Percentiles rank a stretch among this genome's conserved stretches.
phyloP scores from a whole-genome alignment of 169 alveolate genomes.

The Plasmodium yoelii region DNA sequence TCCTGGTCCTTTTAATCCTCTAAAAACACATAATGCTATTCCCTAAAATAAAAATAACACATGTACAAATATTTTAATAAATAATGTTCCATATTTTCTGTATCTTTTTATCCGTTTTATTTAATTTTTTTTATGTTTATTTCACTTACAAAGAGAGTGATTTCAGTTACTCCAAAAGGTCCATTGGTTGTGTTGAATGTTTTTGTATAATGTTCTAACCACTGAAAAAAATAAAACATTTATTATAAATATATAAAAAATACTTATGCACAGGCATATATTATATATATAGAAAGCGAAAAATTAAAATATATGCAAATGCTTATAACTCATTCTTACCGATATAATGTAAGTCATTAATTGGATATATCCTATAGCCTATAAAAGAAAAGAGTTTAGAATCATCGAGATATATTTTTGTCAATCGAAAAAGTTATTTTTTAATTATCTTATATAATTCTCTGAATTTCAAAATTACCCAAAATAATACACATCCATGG shows the following conservation, averaged over 20 bases:
- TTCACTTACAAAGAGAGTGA: conserved; percentile 22
- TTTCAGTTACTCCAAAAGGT: conserved; percentile 49
- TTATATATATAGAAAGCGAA: too few relatives aligned
- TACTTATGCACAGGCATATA: background rate
- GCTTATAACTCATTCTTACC: background rate
- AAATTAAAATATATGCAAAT: too few relatives aligned
- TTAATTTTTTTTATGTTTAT: conserved; percentile 6
- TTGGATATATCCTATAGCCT: background rate
- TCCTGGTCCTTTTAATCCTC: conserved; percentile 64
- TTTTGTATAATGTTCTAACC: conserved; percentile 56
- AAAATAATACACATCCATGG: conserved; percentile 11
- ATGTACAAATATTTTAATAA: conserved; percentile 7
- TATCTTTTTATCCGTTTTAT: background rate
- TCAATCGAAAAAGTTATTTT: too few relatives aligned
- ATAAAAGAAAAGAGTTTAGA: too few relatives aligned
- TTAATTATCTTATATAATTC: too few relatives aligned
- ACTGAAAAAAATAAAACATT: conserved; percentile 8
- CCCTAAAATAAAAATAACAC: conserved; percentile 11
- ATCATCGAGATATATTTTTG: too few relatives aligned
- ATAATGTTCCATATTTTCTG: background rate
- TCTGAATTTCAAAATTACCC: conserved; percentile 8
- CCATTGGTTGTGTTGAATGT: conserved; percentile 50
- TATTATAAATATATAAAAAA: background rate
- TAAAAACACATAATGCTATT: conserved; percentile 33
- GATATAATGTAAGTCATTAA: conserved; percentile 33